phyloP scores from a whole-genome alignment of 129 eudicot species.

The Helichrysum umbraculigerum region DNA sequence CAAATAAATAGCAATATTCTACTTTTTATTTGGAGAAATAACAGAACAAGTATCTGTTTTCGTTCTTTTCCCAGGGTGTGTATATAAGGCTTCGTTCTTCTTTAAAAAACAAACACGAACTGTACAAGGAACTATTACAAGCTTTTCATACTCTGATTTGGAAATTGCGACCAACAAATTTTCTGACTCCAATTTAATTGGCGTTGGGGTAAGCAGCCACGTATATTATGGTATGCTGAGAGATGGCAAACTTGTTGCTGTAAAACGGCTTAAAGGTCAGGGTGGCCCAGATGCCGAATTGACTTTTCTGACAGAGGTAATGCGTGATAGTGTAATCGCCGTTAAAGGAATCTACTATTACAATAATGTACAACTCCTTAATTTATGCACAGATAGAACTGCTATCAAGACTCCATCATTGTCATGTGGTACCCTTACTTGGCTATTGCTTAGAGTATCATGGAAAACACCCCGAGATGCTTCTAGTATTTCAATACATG shows the following conservation, averaged over 20 bases:
- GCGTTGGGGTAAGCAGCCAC: constrained; percentile 88
- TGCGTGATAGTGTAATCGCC: not conserved
- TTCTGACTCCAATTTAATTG: constrained; percentile 70
- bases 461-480: constrained; percentile 73
- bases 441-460: constrained; percentile 76
- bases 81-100: constrained; percentile 44
- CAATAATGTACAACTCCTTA: not conserved
- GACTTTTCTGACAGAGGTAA: constrained; percentile 77
- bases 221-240: constrained; percentile 77
- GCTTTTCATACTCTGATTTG: constrained; percentile 66
- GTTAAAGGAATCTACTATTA: not conserved
- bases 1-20: not conserved
- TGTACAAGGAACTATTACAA: constrained; percentile 60
- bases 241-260: constrained; percentile 82
- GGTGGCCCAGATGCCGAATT: constrained; percentile 66
- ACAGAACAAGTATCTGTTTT: constrained; percentile 1
- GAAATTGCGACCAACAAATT: constrained; percentile 81
- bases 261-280: constrained; percentile 70
- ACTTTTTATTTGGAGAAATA: not conserved
- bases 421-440: constrained; percentile 88
- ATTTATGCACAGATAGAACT: constrained; percentile 63
- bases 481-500: constrained; percentile 75
- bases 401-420: constrained; percentile 86
- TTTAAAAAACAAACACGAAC: constrained; percentile 51
- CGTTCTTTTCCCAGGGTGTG: constrained; percentile 57